Base-by-base conservation (phyloP, 768 basidiomycete species). In the Boletus rubropictus region DNA sequence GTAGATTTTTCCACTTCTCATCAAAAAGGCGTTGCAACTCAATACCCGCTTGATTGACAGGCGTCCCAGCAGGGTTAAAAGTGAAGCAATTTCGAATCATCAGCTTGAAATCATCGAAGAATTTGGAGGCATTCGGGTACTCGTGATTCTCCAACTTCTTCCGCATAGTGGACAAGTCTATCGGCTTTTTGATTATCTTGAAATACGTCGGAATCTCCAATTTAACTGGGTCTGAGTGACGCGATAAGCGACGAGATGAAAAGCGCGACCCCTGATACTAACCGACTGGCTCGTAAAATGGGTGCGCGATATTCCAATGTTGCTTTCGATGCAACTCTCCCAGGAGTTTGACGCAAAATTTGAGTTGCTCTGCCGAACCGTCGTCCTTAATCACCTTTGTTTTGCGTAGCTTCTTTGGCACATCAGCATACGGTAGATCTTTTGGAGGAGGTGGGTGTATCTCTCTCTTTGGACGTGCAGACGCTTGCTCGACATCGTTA, bases 221-320 rank as follows among this genome's bases (percentile, higher is more conserved):
- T 58, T 79, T 81, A 35, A 82, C 71, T 69, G 83, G 82, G 64
- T 96, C 93, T 93, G 52, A 18, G 14, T 9, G 9, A 22, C 34
- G 2, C 9, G 22, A 46, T 49, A 10, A 50, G 40, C 9, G 24
- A 31, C 9, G 9, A 11, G 14, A 35, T 17, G 21, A 22, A 10
- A 29, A 10, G 11, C 7, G 34, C n/a, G n/a, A 14, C 20, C 42
- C n/a, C 14, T 25, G 20, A 32, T 54, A 81, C 85, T 64, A 64
- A 87, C 91, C 91, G 56, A 99, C 93, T 49, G 96, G 93, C 63
- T 90, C 86, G 56, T 94, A 86, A 71, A 99, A 99, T 5, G 90
- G 89, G 61, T 75, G 74, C 1, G 89, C 91, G 48, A 82, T 70
- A 29, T 67, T 59, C 60, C 74, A 82, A 57, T 91, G 81, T 60